phyloP scores from a whole-genome alignment of 345 rosid species.

The Iberis pinnata region DNA sequence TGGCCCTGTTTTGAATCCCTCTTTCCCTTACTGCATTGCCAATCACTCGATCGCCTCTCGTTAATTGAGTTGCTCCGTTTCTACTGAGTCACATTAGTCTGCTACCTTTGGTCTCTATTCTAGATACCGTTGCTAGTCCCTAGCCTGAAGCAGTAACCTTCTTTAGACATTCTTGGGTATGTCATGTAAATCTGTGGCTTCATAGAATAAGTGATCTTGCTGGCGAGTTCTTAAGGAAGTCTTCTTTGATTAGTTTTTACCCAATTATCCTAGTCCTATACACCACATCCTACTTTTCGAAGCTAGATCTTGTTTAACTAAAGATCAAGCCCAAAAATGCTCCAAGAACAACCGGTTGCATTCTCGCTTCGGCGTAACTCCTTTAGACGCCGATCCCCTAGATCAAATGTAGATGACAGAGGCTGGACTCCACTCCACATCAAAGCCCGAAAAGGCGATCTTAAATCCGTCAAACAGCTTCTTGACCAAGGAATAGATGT shows the following conservation, averaged over 20 bases:
- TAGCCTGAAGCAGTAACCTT: conserved; percentile 12
- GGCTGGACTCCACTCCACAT: conserved; percentile 92
- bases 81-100: conserved; percentile 22
- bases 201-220: conserved; percentile 3
- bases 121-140: not conserved
- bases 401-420: conserved; percentile 58
- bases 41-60: conserved; percentile 60
- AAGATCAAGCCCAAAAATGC: conserved; percentile 32
- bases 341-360: conserved; percentile 38
- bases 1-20: conserved; percentile 94
- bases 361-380: conserved; percentile 49
- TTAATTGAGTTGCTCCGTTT: conserved; percentile 26
- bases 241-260: not conserved
- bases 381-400: conserved; percentile 49
- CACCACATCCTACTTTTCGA: conserved; percentile 5
- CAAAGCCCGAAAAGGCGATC: conserved; percentile 79
- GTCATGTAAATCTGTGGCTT: conserved; percentile 17
- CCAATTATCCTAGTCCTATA: conserved; percentile 9
- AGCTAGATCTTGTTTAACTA: conserved; percentile 4
- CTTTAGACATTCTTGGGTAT: conserved; percentile 9
- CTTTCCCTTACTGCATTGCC: conserved; percentile 81
- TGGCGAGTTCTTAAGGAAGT: conserved; percentile 3
- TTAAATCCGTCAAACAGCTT: conserved; percentile 61
- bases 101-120: conserved; percentile 7
- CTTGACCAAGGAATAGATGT: conserved; percentile 82